phyloP scores from a whole-genome alignment of 2,329 filamentous ascomycete genomes.

The Venturia oleaginea region DNA sequence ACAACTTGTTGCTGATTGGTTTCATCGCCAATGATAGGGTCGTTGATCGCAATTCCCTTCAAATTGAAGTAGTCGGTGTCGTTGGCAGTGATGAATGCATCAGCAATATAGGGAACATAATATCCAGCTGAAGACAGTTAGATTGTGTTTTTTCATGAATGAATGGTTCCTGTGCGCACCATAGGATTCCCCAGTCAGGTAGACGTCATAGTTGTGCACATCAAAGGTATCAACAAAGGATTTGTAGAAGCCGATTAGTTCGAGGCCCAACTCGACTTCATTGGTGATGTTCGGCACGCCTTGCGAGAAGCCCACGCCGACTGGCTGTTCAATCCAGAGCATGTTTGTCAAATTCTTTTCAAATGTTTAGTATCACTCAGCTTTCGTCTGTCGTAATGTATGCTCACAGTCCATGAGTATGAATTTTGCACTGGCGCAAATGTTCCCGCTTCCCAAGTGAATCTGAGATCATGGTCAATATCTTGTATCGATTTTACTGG shows the following conservation, averaged over 20 bases:
- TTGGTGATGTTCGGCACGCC: slow-evolving; percentile 37
- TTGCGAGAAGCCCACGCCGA: slow-evolving; percentile 35
- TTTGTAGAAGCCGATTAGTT: slow-evolving; percentile 44
- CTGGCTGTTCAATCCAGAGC: slow-evolving; percentile 40
- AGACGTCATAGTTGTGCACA: slow-evolving; percentile 45
- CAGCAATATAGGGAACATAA: slow-evolving; percentile 50
- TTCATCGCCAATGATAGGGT: slow-evolving; percentile 36
- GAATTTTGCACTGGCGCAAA: slow-evolving; percentile 54
- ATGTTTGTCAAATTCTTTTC: slow-evolving; percentile 31
- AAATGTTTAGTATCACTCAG: too few relatives aligned
- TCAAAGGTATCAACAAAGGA: slow-evolving; percentile 48
- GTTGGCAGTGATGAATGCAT: slow-evolving; percentile 45
- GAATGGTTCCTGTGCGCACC: slow-evolving; percentile 44
- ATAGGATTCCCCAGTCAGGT: slow-evolving; percentile 47
- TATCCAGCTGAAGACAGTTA: slow-evolving; percentile 31
- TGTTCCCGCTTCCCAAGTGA: slow-evolving; percentile 52
- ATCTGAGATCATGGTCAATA: slow-evolving; percentile 11
- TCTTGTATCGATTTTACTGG: slow-evolving; percentile 42
- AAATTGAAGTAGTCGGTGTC: slow-evolving; percentile 44
- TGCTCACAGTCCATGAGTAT: slow-evolving; percentile 54
- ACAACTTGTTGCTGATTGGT: slow-evolving; percentile 28
- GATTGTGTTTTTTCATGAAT: neutral
- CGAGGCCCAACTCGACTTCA: slow-evolving; percentile 36
- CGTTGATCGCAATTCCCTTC: slow-evolving; percentile 41
- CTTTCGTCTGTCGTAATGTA: too few relatives aligned